phyloP scores from a whole-genome alignment of 2,329 filamentous ascomycete species.

The Colletotrichum sp. region DNA sequence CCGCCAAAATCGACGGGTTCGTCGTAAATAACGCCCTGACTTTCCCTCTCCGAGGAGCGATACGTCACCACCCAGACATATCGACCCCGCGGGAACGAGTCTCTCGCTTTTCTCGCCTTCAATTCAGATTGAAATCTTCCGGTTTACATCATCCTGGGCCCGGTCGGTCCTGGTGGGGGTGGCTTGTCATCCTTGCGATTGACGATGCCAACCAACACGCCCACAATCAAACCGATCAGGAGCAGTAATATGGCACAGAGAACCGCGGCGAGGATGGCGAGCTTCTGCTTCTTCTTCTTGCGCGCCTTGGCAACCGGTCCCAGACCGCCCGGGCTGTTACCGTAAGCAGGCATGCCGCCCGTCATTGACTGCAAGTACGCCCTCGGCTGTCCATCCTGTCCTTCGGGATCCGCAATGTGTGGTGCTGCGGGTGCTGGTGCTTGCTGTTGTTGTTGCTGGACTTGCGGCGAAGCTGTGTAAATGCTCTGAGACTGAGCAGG shows the following conservation, averaged over 20 bases:
- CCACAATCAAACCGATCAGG: conserved; percentile 19
- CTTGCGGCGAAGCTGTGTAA: neutral
- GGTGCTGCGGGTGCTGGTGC: conserved; percentile 1
- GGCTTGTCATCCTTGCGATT: conserved; percentile 4
- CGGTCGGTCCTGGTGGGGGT: neutral
- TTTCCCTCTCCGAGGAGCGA: neutral
- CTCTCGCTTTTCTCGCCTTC: neutral
- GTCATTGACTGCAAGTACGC: conserved; percentile 17
- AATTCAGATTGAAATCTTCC: neutral
- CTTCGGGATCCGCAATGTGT: neutral
- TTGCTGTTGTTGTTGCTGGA: neutral
- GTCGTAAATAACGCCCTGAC: neutral
- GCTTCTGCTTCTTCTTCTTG: conserved; percentile 16
- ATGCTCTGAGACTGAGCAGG: neutral
- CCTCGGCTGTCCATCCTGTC: neutral
- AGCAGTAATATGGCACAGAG: conserved; percentile 17
- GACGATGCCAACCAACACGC: conserved; percentile 16
- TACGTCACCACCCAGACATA: neutral
- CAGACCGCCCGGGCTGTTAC: conserved; percentile 1
- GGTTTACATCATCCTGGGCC: neutral
- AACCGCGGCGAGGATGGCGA: conserved; percentile 1
- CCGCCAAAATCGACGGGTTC: neutral
- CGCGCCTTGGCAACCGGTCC: conserved; percentile 17
- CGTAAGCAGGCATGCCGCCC: conserved; percentile 17
- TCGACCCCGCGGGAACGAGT: neutral